Conservation (phyloP, 768 basidiomycete genomes). For the Naganishia vishniacii region DNA sequence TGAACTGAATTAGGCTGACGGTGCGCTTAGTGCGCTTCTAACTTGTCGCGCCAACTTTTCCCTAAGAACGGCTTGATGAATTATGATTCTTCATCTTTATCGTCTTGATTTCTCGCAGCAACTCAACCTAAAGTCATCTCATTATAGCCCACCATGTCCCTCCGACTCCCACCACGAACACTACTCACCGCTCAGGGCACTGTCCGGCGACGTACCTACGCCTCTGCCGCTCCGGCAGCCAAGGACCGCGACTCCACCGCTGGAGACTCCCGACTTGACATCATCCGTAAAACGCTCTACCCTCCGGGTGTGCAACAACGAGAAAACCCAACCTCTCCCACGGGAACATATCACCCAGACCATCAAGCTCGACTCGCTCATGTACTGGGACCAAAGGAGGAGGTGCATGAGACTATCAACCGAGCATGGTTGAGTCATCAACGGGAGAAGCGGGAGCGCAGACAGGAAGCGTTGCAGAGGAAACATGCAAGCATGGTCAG, state of each 20-base stretch:
- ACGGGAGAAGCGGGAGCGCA: conserved; percentile 65
- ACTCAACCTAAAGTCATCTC: neutral
- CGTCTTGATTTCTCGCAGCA: too few relatives aligned
- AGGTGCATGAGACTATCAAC: conserved; percentile 83
- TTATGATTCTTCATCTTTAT: too few relatives aligned
- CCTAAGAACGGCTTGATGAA: too few relatives aligned
- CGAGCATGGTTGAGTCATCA: conserved; percentile 78
- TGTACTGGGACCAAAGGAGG: conserved; percentile 48
- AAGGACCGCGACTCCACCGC: conserved; percentile 27
- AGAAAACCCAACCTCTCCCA: conserved; percentile 56
- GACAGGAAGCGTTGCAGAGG: conserved; percentile 64
- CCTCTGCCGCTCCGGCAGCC: conserved; percentile 15
- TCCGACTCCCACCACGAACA: neutral
- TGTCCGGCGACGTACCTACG: conserved; percentile 15
- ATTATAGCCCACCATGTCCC: neutral
- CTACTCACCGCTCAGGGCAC: neutral
- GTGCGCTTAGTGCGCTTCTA: too few relatives aligned
- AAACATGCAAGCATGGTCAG: conserved; percentile 73
- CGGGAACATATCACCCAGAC: conserved; percentile 75
- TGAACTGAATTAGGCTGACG: too few relatives aligned
- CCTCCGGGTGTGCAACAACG: conserved; percentile 52
- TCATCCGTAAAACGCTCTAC: conserved; percentile 72
- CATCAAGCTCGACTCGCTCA: conserved; percentile 67
- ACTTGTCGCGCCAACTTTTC: too few relatives aligned
- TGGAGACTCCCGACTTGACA: conserved; percentile 49